Conservation (phyloP, 805 yeast genomes). For the Pichia paraexigua region DNA sequence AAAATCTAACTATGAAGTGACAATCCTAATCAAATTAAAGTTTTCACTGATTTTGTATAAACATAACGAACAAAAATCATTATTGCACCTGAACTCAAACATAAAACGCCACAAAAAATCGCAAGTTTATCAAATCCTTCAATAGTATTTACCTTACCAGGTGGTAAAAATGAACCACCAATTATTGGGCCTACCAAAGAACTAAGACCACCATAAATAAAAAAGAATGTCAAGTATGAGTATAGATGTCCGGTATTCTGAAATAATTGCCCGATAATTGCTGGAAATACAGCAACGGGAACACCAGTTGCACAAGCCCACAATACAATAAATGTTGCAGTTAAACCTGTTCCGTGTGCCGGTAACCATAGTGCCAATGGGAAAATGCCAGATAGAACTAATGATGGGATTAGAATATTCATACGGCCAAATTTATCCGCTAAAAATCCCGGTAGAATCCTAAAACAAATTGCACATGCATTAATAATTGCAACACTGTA, state of each 20-base stretch:
- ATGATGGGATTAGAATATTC: conserved; percentile 28
- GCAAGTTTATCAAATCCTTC: conserved; percentile 25
- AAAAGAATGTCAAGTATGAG: conserved; percentile 26
- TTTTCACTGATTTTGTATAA: not conserved
- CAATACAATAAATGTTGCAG: conserved; percentile 29
- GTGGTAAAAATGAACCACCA: conserved; percentile 29
- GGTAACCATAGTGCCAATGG: conserved; percentile 43
- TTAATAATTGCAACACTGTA: conserved; percentile 33
- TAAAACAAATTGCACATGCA: conserved; percentile 41
- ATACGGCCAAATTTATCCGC: conserved; percentile 39
- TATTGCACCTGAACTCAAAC: conserved; percentile 14
- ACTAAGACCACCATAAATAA: conserved; percentile 24
- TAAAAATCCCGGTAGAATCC: conserved; percentile 44
- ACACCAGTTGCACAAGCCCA: conserved; percentile 32
- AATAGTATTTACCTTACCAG: conserved; percentile 10
- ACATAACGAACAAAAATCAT: conserved; percentile 7
- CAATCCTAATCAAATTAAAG: not conserved
- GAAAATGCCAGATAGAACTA: conserved; percentile 29
- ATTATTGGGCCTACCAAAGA: conserved; percentile 30
- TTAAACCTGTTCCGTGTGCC: conserved; percentile 32
- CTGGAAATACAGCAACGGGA: conserved; percentile 28
- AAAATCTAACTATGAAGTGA: too few species aligned
- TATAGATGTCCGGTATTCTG: conserved; percentile 24
- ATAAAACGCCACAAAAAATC: conserved; percentile 26
- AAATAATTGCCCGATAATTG: conserved; percentile 29